Base-by-base conservation (phyloP, 1,284 basidiomycete genomes). In the Caloboletus firmus region DNA sequence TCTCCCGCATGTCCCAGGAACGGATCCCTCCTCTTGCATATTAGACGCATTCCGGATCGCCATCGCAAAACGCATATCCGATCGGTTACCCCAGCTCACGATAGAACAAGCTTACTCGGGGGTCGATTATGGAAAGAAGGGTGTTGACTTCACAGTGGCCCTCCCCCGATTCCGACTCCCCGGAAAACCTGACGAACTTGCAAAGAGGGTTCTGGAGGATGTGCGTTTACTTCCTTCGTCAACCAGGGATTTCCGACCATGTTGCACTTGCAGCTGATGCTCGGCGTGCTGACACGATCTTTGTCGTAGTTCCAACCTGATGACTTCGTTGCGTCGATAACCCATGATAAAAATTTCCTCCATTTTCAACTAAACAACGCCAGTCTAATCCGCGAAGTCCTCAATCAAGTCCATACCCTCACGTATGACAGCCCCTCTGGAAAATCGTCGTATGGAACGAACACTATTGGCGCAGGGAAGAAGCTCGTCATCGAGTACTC, bases 61-160 rank as follows among this genome's bases (percentile, higher is more conserved):
- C 36, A 92, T 93, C 59, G 94, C 96, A 2, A 79, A 88, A 64
- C 78, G 84, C 54, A 74, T 98, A 45, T 82, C 87, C 9, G 82
- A 88, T 45, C 82, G 85, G 0, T 78, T 96, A 30, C 82, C 83
- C 17, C 74, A 76, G 2, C 75, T 94, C 54, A 81, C 86, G 0
- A 64, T 91, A 22, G 87, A 89, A 45, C 79, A 93, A 66, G 91
- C 87, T 0, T 96, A 90, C 70, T 72, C 81, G 28, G 95, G 91
- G 15, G 89, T 98, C 6, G 91, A 95, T 71, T 89, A 89, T 61
- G 91, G 91, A 45, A 95, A 94, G 75, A 95, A 96, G 74, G 92
- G 90, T 17, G 86, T 83, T 44, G 96, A 99, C 75, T 94, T 97
- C 64, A 92, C 91, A 0, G 83, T 99, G 31, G 95, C 97, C 5